A percentile compares a stretch with the other conserved stretches of the same genome.
phyloP scores from a whole-genome alignment of 805 yeast genomes.

The Schizosaccharomyces cryophilus region DNA sequence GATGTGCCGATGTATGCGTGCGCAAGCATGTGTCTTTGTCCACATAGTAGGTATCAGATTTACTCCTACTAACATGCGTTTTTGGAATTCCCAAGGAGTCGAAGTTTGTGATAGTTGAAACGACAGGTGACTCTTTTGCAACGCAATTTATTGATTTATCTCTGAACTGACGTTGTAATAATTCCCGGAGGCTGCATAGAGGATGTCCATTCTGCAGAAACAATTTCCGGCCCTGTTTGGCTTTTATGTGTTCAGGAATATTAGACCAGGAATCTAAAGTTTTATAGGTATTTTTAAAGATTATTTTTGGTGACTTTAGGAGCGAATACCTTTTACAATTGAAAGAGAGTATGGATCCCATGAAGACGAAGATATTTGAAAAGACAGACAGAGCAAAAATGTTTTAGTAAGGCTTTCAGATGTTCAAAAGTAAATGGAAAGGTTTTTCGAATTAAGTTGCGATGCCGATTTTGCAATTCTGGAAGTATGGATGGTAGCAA shows the following conservation, averaged over 20 bases:
- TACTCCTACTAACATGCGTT: slow-evolving; percentile 84
- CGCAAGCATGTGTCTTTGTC: slow-evolving; percentile 49
- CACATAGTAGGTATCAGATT: slow-evolving; percentile 77
- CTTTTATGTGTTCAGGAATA: slow-evolving; percentile 11
- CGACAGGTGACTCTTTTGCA: slow-evolving; percentile 43
- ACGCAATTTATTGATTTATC: slow-evolving; percentile 48
- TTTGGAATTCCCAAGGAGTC: slow-evolving; percentile 75
- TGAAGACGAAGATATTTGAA: not conserved
- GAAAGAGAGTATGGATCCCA: not conserved
- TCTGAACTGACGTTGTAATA: slow-evolving; percentile 13
- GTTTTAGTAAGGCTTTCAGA: not conserved
- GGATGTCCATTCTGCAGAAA: not conserved
- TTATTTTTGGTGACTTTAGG: too few relatives aligned
- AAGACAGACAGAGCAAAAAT: not conserved
- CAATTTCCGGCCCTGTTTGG: not conserved
- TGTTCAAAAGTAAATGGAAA: too few relatives aligned
- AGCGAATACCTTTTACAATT: too few relatives aligned
- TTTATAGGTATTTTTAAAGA: too few relatives aligned
- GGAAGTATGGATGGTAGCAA: too few relatives aligned
- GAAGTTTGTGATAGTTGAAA: slow-evolving; percentile 60
- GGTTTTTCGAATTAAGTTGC: too few relatives aligned
- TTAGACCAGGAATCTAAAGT: not conserved
- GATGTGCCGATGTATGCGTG: slow-evolving; percentile 96
- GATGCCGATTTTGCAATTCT: too few relatives aligned
- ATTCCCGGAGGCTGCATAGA: not conserved